phyloP scores from a whole-genome alignment of 768 basidiomycete species.

The Tulasnella sp. region DNA sequence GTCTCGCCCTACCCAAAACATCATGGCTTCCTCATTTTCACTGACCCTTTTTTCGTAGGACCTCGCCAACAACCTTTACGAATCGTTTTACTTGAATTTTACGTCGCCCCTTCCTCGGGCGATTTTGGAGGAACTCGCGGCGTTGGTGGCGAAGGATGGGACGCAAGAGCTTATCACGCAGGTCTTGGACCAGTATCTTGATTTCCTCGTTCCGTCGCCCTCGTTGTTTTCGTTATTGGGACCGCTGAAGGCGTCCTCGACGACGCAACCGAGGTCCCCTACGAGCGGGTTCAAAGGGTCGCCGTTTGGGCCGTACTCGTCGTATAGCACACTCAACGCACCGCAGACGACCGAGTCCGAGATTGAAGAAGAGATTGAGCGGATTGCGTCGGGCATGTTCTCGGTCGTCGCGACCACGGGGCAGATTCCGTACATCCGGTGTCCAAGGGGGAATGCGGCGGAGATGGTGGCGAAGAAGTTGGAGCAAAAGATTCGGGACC shows the following conservation, averaged over 20 bases:
- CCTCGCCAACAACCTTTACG: conserved; percentile 77
- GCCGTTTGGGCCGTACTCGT: conserved; percentile 33
- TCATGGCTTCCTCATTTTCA: background rate
- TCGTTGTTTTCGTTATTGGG: conserved; percentile 85
- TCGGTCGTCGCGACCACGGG: conserved; percentile 55
- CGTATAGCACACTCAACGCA: conserved; percentile 83
- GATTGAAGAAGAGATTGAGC: conserved; percentile 88
- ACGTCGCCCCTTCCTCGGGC: conserved; percentile 82
- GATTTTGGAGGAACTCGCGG: conserved; percentile 86
- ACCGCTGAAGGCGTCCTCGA: conserved; percentile 26
- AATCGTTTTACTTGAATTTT: conserved; percentile 89
- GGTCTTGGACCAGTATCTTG: conserved; percentile 92
- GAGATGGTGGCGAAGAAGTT: conserved; percentile 99
- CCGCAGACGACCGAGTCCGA: conserved; percentile 79
- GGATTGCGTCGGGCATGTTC: conserved; percentile 80
- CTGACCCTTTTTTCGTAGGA: conserved; percentile 38
- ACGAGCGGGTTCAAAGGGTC: conserved; percentile 24
- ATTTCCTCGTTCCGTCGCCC: conserved; percentile 87
- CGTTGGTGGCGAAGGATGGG: conserved; percentile 70
- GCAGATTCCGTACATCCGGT: conserved; percentile 87
- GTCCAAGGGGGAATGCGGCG: conserved; percentile 90
- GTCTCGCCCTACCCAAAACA: too few species aligned
- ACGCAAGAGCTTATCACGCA: conserved; percentile 72
- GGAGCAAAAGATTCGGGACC: conserved; percentile 80
- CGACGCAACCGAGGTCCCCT: conserved; percentile 26